Base-by-base conservation (phyloP, 2,329 filamentous ascomycete genomes). In the Acephala macrosclerotiorum region DNA sequence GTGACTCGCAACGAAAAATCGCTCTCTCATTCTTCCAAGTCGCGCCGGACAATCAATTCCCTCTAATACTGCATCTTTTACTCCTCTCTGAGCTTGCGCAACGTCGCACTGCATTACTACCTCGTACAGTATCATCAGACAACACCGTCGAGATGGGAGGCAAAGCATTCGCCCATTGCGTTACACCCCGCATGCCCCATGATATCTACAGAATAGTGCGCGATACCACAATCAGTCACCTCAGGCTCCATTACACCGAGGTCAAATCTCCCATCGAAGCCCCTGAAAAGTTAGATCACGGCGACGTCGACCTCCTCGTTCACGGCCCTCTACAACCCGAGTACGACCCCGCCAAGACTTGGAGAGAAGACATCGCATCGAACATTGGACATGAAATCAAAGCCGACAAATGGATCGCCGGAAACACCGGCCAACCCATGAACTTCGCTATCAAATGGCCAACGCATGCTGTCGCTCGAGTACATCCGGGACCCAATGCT, bases 251-350 rank as follows among this genome's bases (percentile, higher is more conserved):
- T 3, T 93, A 87, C 71, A 61, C 78, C 0, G 79, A 79, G 8
- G 87, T 91, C 4, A 84, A 82, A 0, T 82, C 84, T 0, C 88
- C 91, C 0, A 85, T 90, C 33, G 90, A 93, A 70, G 90, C 86
- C 0, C 91, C 92, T 0, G 88, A 76, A 0, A 96, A 96, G 77
- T 49, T 70, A 0, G 85, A 88, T 70, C 85, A 87, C 72, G 93
- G 92, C 22, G 93, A 96, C 70, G 79, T 96, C 42, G 92, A 96
- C 77, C 82, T 94, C 65, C 77, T 93, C 1, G 83, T 92, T 1
- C 79, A 80, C 0, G 74, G 75, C 36, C 77, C 79, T 29, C 61
- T 67, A 4, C 16, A 55, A 22, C 14, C 63, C 0, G 22, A 57
- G 0, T 71, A 68, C 45, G 57, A 71, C 42, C 47, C 58, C 14